Base-by-base conservation (phyloP, 2,329 filamentous ascomycete species). In the Diaporthe vaccinii region DNA sequence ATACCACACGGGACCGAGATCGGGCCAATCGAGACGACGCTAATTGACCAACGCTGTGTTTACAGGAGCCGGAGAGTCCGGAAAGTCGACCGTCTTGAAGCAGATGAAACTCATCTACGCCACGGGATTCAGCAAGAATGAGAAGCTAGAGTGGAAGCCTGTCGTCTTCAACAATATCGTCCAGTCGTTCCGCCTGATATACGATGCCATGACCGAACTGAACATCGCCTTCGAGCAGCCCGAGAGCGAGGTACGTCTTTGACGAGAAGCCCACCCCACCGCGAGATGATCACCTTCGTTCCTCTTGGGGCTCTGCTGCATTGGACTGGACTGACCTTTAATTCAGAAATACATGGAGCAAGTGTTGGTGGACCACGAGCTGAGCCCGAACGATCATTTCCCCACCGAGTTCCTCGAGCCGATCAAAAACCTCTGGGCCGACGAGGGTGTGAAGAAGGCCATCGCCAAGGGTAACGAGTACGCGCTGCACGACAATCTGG, bases 31-130 rank as follows among this genome's bases (percentile, higher is more conserved):
- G 17, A 34, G 44, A 72, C 25, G n/a, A 53, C 49, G 67, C 72
- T 74, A 25, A 76, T 22, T 49, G 25, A 74, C 39, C 20, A 57
- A 25, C n/a, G 46, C 34, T 49, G 9, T 70, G 20, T 41, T 51
- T 25, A 36, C 44, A 76, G 96, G 96, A 84, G 96, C 96, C 80
- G 96, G 96, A 82, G 96, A 98, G 86, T 97, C 94, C 75, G 95
- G 96, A 78, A 98, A 98, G 86, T 98, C 96, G 12, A 98, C 96
- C 1, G 96, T 98, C 76, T 91, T 98, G 78, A 98, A 98, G 87
- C 96, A 98, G 88, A 98, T 99, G 97, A 96, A 96, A 84, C 92
- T 99, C 84, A 98, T 99, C 80, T 97, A 98, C 84, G 92, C 95
- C 20, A 93, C 95, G 84, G 96, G 97, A 69, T 98, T 98, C 86